Conservation (phyloP, 164 flowering plant genomes). For the Liquidambar formosana region DNA sequence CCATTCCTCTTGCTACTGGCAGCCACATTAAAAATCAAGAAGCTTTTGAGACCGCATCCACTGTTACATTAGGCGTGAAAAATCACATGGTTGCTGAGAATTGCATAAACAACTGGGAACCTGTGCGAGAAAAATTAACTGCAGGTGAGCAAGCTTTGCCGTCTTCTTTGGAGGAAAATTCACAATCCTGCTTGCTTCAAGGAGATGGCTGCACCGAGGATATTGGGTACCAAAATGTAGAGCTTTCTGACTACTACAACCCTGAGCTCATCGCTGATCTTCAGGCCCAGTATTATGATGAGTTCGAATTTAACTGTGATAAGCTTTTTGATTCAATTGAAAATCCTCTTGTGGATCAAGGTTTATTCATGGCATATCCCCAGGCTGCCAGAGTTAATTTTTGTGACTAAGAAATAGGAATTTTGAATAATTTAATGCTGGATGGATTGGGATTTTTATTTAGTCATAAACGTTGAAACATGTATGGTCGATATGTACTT, state of each 20-base stretch:
- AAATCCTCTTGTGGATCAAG: slow-evolving; percentile 6
- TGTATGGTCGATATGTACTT: too few species aligned
- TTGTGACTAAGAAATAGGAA: neutral
- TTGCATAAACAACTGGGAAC: neutral
- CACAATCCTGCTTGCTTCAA: too few species aligned
- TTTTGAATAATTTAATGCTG: neutral
- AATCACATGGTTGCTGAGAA: neutral
- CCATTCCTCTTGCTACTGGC: neutral
- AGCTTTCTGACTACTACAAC: neutral
- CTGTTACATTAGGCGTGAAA: neutral
- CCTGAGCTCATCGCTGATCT: neutral
- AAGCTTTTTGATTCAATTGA: neutral
- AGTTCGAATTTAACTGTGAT: neutral
- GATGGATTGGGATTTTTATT: neutral
- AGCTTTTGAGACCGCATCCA: neutral
- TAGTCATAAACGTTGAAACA: neutral
- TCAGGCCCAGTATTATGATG: neutral
- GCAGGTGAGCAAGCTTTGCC: neutral
- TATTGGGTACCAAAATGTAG: neutral
- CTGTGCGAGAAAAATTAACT: neutral
- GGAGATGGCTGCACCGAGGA: neutral
- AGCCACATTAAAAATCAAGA: neutral
- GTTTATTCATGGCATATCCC: neutral
- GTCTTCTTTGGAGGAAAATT: neutral
- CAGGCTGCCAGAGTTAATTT: neutral